phyloP scores from a whole-genome alignment of 164 flowering plant species.

The Aristolochia fimbriata region DNA sequence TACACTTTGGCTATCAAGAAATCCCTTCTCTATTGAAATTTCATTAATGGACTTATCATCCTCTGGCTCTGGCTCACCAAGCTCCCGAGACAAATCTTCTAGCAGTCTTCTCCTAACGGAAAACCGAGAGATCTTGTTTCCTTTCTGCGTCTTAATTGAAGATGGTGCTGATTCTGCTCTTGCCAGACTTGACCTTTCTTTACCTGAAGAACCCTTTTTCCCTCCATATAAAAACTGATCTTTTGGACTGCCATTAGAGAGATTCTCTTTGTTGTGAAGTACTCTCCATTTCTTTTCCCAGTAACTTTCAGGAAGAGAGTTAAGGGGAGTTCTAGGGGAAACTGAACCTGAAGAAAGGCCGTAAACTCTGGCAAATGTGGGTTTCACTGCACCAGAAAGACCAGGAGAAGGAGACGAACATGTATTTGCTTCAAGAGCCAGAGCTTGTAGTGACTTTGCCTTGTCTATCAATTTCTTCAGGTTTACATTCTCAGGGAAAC shows the following conservation, averaged over 20 bases:
- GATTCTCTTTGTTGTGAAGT: slow-evolving; percentile 59
- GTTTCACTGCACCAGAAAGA: slow-evolving; percentile 22
- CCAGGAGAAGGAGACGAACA: slow-evolving; percentile 18
- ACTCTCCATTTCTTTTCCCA: slow-evolving; percentile 98
- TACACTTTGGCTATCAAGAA: slow-evolving; percentile 6
- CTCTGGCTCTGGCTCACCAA: slow-evolving; percentile 41
- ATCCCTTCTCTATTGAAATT: slow-evolving; percentile 10
- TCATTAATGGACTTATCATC: slow-evolving; percentile 20
- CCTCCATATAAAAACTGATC: slow-evolving; percentile 21
- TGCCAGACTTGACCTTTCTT: slow-evolving; percentile 32
- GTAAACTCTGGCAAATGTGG: slow-evolving; percentile 31
- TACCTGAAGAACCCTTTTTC: slow-evolving; percentile 47
- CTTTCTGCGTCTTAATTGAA: slow-evolving; percentile 20
- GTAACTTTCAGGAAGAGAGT: slow-evolving; percentile 62
- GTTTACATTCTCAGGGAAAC: slow-evolving; percentile 56
- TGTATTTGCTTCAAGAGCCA: slow-evolving; percentile 44
- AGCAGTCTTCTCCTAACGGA: slow-evolving; percentile 66
- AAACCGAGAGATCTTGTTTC: slow-evolving; percentile 20
- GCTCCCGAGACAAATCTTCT: slow-evolving; percentile 56
- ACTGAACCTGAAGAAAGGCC: slow-evolving; percentile 41
- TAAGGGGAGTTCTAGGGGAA: slow-evolving; percentile 48
- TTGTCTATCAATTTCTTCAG: slow-evolving; percentile 54
- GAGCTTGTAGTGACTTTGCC: slow-evolving; percentile 67
- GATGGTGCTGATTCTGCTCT: slow-evolving; percentile 73
- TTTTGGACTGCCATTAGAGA: slow-evolving; percentile 17